Evolutionary conservation across 2,329 filamentous ascomycete species (phyloP).

Genomic region (Hypoxylon sp.): DNA sequence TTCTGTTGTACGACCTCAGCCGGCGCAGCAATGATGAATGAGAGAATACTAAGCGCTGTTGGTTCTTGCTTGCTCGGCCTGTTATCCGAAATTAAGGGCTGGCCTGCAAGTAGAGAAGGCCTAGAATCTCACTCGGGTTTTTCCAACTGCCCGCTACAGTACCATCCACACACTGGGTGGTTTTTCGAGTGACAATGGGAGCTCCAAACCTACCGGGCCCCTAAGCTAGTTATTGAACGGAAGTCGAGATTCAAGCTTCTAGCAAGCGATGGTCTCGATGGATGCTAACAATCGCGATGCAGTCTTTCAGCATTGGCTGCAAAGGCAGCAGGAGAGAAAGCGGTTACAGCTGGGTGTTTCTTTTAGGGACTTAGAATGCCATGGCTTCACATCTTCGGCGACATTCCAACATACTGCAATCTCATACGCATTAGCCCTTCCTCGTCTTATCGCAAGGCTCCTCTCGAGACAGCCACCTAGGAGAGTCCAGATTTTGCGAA

Average conservation of each 20-base stretch:
- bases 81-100: neutral
- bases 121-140: neutral
- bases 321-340: too few species aligned
- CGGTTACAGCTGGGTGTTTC: too few species aligned
- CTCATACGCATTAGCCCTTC: too few species aligned
- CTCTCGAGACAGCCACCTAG: too few species aligned
- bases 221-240: neutral
- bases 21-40: neutral
- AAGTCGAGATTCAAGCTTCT: neutral
- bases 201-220: neutral
- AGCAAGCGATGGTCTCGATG: neutral
- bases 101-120: neutral
- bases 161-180: neutral
- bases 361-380: too few species aligned
- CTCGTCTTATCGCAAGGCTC: too few species aligned
- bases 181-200: neutral
- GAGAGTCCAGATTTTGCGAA: too few species aligned
- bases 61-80: neutral
- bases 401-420: too few species aligned
- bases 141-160: neutral
- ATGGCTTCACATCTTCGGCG: too few species aligned
- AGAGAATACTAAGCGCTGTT: neutral
- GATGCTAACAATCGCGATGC: neutral
- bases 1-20: neutral
- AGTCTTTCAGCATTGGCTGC: neutral